Base-by-base conservation (phyloP, 1,284 basidiomycete genomes). In the Tylopilus sp. region DNA sequence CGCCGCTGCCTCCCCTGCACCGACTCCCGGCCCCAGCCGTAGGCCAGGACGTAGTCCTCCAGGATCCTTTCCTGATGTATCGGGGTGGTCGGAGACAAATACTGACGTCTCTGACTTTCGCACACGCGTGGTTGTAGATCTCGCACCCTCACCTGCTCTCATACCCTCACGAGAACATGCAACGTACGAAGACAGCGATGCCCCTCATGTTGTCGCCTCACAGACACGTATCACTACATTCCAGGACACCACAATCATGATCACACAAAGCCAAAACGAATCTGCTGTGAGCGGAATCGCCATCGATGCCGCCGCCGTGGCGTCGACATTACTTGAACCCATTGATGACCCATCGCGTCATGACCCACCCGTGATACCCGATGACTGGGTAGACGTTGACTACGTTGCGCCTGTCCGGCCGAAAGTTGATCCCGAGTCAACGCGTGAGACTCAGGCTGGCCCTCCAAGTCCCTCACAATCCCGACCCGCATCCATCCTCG, bases 81-180 rank as follows among this genome's bases (percentile, higher is more conserved):
- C 66, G 6, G 66, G 66, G 13, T 66, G 65, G 64, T 65, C 67
- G 1, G 64, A 65, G 40, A 65, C 60, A 1, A 61, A 36, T 4
- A 53, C 56, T 2, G 51, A 66, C 10, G 15, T 69, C 6, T 65
- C 65, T 23, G 23, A 16, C 38, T n/a, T 51, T 25, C 59, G 53
- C 26, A 50, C 48, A 21, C 53, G 48, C n/a, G 26, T 63, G 19
- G 46, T 60, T 38, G 43, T 23, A 13, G 21, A 41, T 8, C 52
- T 58, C 2, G 47, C 50, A 25, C 63, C 66, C 12, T 67, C 63
- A 0, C 67, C 64, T 28, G 38, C 58, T 11, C 47, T 68, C 29
- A 64, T 68, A 53, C 53, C 67, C 41, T 51, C 58, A 2, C 45
- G 51, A 36, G 63, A 65, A 36, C 42, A 53, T 28, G 44, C 44